Percentiles rank a stretch among this genome's conserved stretches.
These are phyloP conservation scores for Colletotrichum tamarilloi DNA, from an alignment of 2,329 filamentous ascomycete species.

Conservation along the genomic window DNA sequence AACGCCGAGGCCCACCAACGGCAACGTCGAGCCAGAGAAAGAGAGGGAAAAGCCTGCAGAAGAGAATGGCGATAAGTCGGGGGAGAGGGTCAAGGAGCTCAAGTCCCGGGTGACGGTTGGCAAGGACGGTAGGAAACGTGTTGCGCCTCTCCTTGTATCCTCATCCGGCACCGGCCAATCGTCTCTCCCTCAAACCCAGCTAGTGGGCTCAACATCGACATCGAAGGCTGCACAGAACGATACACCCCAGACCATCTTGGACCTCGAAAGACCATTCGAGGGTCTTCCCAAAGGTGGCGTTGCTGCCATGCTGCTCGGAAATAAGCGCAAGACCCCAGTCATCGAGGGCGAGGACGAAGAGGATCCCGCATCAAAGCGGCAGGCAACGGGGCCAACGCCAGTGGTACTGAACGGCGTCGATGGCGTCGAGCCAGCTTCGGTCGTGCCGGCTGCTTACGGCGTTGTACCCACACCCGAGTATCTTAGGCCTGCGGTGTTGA, in stretches of 20 bases:
- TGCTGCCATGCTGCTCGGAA: constrained; percentile 86
- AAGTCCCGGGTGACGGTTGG: constrained; percentile 95
- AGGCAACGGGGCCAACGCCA: constrained; percentile 75
- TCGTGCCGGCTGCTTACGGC: constrained; percentile 68
- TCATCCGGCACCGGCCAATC: constrained; percentile 89
- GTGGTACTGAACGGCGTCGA: constrained; percentile 82
- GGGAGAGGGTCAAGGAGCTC: constrained; percentile 68
- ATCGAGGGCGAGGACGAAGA: constrained; percentile 83
- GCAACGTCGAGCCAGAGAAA: constrained; percentile 48
- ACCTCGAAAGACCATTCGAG: constrained; percentile 94
- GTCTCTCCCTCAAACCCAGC: constrained; percentile 87
- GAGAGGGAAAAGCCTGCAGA: constrained; percentile 51
- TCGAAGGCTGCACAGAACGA: constrained; percentile 72
- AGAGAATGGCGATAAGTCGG: constrained; percentile 64
- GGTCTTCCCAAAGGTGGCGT: constrained; percentile 91
- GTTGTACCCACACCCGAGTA: constrained; percentile 81
- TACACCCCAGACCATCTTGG: constrained; percentile 83
- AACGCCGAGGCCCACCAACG: constrained; percentile 54
- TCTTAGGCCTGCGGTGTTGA: constrained; percentile 87
- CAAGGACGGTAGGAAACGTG: constrained; percentile 96
- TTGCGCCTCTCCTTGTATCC: constrained; percentile 90
- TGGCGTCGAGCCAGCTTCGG: constrained; percentile 80
- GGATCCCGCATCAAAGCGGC: constrained; percentile 61
- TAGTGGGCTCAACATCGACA: constrained; percentile 80
- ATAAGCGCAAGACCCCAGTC: constrained; percentile 85